phyloP scores from a whole-genome alignment of 2,329 filamentous ascomycete species.

The Paraphaeosphaeria minitans region DNA sequence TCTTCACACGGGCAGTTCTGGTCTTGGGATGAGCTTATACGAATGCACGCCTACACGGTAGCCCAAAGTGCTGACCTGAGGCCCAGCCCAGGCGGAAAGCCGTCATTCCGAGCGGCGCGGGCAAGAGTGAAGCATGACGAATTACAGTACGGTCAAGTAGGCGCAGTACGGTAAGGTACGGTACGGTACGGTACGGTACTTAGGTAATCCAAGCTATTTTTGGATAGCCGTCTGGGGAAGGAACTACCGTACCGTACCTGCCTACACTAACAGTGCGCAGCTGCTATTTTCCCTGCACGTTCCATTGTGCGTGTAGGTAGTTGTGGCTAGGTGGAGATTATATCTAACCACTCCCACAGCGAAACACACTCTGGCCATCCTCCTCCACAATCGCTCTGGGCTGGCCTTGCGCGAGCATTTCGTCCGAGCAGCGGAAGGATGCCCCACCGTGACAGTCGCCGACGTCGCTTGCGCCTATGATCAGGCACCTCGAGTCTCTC shows the following conservation, averaged over 20 bases:
- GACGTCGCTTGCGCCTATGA: neutral
- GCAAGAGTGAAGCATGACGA: no score
- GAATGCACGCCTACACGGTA: neutral
- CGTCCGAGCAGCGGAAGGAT: neutral
- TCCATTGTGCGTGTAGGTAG: neutral
- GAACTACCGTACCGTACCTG: no score
- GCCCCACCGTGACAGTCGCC: neutral
- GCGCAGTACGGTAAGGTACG: no score
- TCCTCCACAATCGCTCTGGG: no score
- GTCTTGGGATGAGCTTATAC: neutral
- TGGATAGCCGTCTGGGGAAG: neutral
- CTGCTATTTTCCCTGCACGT: conserved; percentile 18
- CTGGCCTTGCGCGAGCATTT: no score
- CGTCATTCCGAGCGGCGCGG: neutral
- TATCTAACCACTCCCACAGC: no score
- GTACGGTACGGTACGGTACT: no score
- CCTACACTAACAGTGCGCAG: conserved; percentile 20
- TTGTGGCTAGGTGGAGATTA: no score
- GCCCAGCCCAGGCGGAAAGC: neutral
- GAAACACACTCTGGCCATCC: no score
- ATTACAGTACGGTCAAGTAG: neutral
- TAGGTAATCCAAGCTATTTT: conserved; percentile 4
- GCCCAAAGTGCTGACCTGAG: neutral
- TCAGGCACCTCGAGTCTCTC: conserved; percentile 10
- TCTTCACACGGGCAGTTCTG: neutral